phyloP scores from a whole-genome alignment of 306 rosid species.

The Quercus ilex region DNA sequence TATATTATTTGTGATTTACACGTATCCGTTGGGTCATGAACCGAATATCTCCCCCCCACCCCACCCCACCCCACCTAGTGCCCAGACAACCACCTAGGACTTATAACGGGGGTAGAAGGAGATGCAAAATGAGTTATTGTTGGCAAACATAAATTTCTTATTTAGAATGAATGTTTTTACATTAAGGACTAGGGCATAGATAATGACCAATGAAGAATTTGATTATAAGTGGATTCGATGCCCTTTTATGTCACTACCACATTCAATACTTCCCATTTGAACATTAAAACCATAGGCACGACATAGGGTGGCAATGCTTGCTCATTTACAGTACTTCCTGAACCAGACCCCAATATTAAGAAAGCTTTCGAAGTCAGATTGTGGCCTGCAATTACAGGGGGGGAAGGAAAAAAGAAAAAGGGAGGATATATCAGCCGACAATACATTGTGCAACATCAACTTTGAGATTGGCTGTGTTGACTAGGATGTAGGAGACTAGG shows the following conservation, averaged over 20 bases:
- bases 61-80: no score
- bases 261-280: not conserved
- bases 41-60: no score
- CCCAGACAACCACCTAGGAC: no score
- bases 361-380: conserved; percentile 84
- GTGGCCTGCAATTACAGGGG: conserved; percentile 55
- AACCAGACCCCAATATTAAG: conserved; percentile 89
- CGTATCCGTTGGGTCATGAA: no score
- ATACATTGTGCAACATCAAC: not conserved
- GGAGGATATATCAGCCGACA: conserved; percentile 14
- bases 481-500: not conserved
- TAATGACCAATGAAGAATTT: not conserved
- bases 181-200: not conserved
- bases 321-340: conserved; percentile 66
- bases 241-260: not conserved
- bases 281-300: not conserved
- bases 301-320: not conserved
- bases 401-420: not conserved
- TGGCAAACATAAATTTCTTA: no score
- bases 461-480: not conserved
- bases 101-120: no score
- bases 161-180: no score
- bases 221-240: not conserved
- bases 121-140: no score
- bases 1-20: no score